phyloP scores from a whole-genome alignment of 2,329 filamentous ascomycete genomes.

The Chaetomiaceae sp. region DNA sequence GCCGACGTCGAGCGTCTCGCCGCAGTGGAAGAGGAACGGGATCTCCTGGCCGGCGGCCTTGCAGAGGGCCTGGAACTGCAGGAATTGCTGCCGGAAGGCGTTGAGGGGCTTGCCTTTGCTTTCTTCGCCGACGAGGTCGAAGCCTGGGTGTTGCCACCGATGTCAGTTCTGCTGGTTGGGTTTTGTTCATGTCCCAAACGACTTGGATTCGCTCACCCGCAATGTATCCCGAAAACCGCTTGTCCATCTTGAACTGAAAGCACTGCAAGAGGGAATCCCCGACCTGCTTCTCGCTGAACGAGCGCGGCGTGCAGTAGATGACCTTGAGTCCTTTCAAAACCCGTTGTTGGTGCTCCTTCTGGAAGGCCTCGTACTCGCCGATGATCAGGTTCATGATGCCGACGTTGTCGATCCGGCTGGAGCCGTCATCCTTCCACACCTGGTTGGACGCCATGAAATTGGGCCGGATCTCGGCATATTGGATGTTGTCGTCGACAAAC shows the following conservation, averaged over 20 bases:
- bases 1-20: slow-evolving; percentile 66
- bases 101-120: slow-evolving; percentile 54
- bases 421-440: slow-evolving; percentile 55
- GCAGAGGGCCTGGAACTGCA: slow-evolving; percentile 53
- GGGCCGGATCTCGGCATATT: slow-evolving; percentile 66
- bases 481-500: slow-evolving; percentile 60
- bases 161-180: neutral
- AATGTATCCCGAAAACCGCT: slow-evolving; percentile 52
- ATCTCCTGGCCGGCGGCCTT: slow-evolving; percentile 46
- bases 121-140: slow-evolving; percentile 67
- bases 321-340: slow-evolving; percentile 63
- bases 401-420: slow-evolving; percentile 45
- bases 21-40: slow-evolving; percentile 72
- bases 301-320: slow-evolving; percentile 66
- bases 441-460: slow-evolving; percentile 63
- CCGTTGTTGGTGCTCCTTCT: slow-evolving; percentile 29
- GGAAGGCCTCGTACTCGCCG: slow-evolving; percentile 48
- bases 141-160: slow-evolving; percentile 40
- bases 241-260: slow-evolving; percentile 48
- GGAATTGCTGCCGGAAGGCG: slow-evolving; percentile 50
- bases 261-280: slow-evolving; percentile 55
- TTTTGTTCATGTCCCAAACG: no score
- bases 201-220: slow-evolving; percentile 46
- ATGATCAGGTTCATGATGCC: slow-evolving; percentile 59
- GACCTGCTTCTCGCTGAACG: slow-evolving; percentile 47